phyloP scores from a whole-genome alignment of 768 basidiomycete species.

The Dacryopinax spathularia region DNA sequence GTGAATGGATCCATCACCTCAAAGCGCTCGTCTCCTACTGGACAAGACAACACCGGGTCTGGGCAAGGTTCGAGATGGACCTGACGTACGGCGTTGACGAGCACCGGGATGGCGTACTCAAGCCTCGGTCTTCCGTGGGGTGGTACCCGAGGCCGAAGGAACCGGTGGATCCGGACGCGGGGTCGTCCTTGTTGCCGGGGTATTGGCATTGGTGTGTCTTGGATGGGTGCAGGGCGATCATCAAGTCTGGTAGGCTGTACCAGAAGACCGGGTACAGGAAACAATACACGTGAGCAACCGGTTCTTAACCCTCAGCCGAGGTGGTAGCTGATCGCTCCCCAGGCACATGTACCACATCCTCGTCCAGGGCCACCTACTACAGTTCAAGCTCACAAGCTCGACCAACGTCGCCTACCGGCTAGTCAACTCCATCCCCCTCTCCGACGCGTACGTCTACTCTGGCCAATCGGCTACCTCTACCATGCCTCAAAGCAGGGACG shows the following conservation, averaged over 20 bases:
- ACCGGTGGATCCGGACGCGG: constrained; percentile 24
- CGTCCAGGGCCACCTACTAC: constrained; percentile 56
- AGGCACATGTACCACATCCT: constrained; percentile 61
- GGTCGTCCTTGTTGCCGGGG: constrained; percentile 42
- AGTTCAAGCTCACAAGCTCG: constrained; percentile 46
- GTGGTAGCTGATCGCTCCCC: neutral
- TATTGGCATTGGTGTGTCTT: constrained; percentile 83
- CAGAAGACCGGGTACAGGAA: constrained; percentile 55
- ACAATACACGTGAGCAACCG: constrained; percentile 54
- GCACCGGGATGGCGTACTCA: constrained; percentile 27
- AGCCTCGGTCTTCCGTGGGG: constrained; percentile 29
- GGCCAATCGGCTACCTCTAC: constrained; percentile 63
- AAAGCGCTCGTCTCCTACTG: constrained; percentile 61
- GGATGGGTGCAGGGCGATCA: constrained; percentile 60
- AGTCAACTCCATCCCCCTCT: constrained; percentile 41
- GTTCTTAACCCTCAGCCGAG: too few species aligned
- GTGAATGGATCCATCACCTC: constrained; percentile 77
- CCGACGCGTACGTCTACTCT: constrained; percentile 74
- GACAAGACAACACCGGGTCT: constrained; percentile 57
- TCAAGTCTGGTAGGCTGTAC: constrained; percentile 59
- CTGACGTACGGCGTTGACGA: constrained; percentile 34
- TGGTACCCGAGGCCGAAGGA: neutral
- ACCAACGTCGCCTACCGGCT: constrained; percentile 43
- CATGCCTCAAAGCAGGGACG: constrained; percentile 26
- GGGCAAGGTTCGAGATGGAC: constrained; percentile 71